phyloP scores from a whole-genome alignment of 371 early-diverging fungal species.

The Mucor saturninus region DNA sequence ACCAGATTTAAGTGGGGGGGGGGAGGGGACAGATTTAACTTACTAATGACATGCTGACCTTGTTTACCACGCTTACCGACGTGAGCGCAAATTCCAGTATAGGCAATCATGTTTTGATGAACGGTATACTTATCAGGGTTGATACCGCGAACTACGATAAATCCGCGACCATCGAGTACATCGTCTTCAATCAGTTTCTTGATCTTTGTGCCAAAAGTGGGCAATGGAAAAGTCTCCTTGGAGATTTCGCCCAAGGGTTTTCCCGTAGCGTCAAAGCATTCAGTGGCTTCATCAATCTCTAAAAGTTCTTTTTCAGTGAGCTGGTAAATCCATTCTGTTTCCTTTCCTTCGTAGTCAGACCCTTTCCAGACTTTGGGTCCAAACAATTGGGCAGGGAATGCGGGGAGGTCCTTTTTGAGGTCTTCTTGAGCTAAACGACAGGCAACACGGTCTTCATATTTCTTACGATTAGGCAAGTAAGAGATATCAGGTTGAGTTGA shows the following conservation, averaged over 20 bases:
- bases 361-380: too few relatives aligned
- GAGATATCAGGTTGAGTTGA: conserved; percentile 29
- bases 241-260: too few relatives aligned
- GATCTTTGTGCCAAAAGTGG: too few relatives aligned
- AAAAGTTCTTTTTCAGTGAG: too few relatives aligned
- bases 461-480: conserved; percentile 27
- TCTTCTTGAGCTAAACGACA: background rate
- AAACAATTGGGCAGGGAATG: background rate
- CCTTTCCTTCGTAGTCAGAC: too few relatives aligned
- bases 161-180: conserved; percentile 31
- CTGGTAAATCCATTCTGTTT: too few relatives aligned
- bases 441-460: conserved; percentile 24
- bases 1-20: too few relatives aligned
- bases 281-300: too few relatives aligned
- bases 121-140: conserved; percentile 30
- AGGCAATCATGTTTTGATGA: conserved; percentile 31
- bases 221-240: too few relatives aligned
- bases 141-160: conserved; percentile 28
- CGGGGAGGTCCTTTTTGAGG: too few relatives aligned
- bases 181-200: conserved; percentile 15
- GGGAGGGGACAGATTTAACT: background rate
- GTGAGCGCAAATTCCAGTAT: conserved; percentile 29
- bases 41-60: conserved; percentile 28
- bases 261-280: too few relatives aligned
- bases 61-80: conserved; percentile 30